A percentile compares a stretch with the other conserved stretches of the same genome.
Conservation (phyloP, 257 asterid species). For the Dorcoceras hygrometricum region DNA sequence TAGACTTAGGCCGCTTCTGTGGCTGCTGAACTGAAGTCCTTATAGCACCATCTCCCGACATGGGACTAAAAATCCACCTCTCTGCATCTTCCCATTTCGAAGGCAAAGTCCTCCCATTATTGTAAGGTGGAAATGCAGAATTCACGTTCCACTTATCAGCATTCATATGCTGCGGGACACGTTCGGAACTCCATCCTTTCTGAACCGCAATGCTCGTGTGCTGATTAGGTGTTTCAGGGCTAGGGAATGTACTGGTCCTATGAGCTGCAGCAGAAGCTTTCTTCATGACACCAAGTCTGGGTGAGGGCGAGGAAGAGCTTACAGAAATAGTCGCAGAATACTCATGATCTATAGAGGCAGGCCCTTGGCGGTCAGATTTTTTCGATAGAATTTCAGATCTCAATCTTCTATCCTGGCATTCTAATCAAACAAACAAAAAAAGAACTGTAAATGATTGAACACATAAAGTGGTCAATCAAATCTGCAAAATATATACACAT, state of each 20-base stretch:
- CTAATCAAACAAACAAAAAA: slow-evolving; percentile 38
- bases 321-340: slow-evolving; percentile 35
- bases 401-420: slow-evolving; percentile 72
- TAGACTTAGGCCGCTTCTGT: slow-evolving; percentile 76
- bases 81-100: slow-evolving; percentile 99
- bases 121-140: slow-evolving; percentile 56
- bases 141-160: slow-evolving; percentile 44
- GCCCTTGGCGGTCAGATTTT: slow-evolving; percentile 54
- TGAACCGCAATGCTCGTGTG: slow-evolving; percentile 61
- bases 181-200: slow-evolving; percentile 96
- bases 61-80: slow-evolving; percentile 94
- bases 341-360: slow-evolving; percentile 73
- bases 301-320: slow-evolving; percentile 74
- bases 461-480: slow-evolving; percentile 13
- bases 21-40: slow-evolving; percentile 66
- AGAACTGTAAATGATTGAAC: not conserved
- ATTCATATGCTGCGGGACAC: slow-evolving; percentile 54
- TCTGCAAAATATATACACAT: not conserved
- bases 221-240: slow-evolving; percentile 87
- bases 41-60: slow-evolving; percentile 55
- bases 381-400: slow-evolving; percentile 49
- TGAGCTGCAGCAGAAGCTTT: slow-evolving; percentile 42
- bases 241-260: slow-evolving; percentile 56
- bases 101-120: slow-evolving; percentile 71
- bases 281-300: slow-evolving; percentile 58